Evolutionary conservation across 495 filamentous ascomycete genomes (phyloP).

Genomic region (Aspergillus ellipticus): DNA sequence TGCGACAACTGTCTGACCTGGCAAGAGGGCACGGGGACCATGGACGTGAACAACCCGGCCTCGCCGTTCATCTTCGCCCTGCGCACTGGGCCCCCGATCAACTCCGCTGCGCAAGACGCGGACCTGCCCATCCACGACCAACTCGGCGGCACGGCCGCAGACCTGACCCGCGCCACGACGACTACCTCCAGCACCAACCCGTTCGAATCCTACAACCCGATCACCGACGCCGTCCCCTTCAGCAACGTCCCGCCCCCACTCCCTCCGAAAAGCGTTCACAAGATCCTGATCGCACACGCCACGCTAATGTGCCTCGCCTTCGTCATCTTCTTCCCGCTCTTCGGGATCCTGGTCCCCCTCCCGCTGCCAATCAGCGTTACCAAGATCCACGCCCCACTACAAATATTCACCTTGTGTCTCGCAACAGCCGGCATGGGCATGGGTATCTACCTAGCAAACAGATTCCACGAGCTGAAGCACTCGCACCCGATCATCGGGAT

Average conservation of each 20-base stretch:
- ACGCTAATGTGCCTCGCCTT: constrained; percentile 36
- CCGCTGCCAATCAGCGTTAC: constrained; percentile 21
- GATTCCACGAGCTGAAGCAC: constrained; percentile 8
- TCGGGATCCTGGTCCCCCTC: constrained; percentile 37
- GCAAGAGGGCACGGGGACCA: constrained; percentile 38
- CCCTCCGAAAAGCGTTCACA: not conserved
- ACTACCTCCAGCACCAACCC: constrained; percentile 54
- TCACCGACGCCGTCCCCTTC: not conserved
- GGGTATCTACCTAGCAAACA: constrained; percentile 48
- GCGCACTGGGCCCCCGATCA: constrained; percentile 54
- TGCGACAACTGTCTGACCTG: constrained; percentile 57
- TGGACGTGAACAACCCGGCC: constrained; percentile 37
- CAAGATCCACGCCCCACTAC: constrained; percentile 54
- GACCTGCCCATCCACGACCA: constrained; percentile 57
- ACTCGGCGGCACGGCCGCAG: constrained; percentile 46
- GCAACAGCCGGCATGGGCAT: constrained; percentile 58
- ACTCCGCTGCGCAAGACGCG: constrained; percentile 45
- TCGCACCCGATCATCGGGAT: constrained; percentile 52
- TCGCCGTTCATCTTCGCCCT: constrained; percentile 66
- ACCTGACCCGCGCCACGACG: constrained; percentile 51
- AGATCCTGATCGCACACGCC: constrained; percentile 33
- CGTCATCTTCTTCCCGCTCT: constrained; percentile 44
- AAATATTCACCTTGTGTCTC: constrained; percentile 51
- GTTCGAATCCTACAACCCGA: constrained; percentile 35
- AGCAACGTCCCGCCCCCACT: not conserved